phyloP scores from a whole-genome alignment of 2,329 filamentous ascomycete species.

The Botrytis elliptica region DNA sequence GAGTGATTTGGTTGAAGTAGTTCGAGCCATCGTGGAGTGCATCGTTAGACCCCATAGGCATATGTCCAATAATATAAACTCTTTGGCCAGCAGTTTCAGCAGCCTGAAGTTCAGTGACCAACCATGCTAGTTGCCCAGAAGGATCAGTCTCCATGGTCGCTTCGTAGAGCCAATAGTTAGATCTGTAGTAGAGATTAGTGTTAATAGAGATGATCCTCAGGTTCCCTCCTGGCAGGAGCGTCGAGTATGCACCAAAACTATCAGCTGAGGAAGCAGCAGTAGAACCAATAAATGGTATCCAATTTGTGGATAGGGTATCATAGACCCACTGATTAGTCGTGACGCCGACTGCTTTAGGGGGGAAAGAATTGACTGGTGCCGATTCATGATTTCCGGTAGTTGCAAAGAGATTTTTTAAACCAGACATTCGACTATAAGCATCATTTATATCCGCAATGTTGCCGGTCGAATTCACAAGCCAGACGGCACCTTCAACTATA shows the following conservation, averaged over 20 bases:
- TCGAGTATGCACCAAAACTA: conserved; percentile 42
- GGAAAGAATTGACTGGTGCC: conserved; percentile 41
- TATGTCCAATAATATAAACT: conserved; percentile 42
- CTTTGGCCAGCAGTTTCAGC: conserved; percentile 42
- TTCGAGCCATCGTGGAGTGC: conserved; percentile 41
- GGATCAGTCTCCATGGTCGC: conserved; percentile 43
- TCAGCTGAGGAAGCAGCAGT: conserved; percentile 33
- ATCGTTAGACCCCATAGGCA: conserved; percentile 40
- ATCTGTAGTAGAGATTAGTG: conserved; percentile 44
- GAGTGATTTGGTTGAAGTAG: conserved; percentile 39
- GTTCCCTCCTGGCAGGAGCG: conserved; percentile 34
- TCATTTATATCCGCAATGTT: conserved; percentile 40
- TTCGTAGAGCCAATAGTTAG: conserved; percentile 44
- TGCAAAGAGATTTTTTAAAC: conserved; percentile 40
- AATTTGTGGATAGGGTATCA: conserved; percentile 40
- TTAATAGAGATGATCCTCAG: conserved; percentile 46
- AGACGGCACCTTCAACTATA: conserved; percentile 43
- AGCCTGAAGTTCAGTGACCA: conserved; percentile 42
- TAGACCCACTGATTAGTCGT: conserved; percentile 42
- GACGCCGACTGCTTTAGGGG: conserved; percentile 32
- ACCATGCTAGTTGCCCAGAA: conserved; percentile 40
- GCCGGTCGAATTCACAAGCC: conserved; percentile 38
- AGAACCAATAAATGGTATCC: conserved; percentile 40
- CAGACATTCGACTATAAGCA: conserved; percentile 40
- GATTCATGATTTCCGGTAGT: conserved; percentile 45